These are phyloP conservation scores for Crithidia mellificae DNA, from an alignment of 208 protist species.

Conservation along the genomic window DNA sequence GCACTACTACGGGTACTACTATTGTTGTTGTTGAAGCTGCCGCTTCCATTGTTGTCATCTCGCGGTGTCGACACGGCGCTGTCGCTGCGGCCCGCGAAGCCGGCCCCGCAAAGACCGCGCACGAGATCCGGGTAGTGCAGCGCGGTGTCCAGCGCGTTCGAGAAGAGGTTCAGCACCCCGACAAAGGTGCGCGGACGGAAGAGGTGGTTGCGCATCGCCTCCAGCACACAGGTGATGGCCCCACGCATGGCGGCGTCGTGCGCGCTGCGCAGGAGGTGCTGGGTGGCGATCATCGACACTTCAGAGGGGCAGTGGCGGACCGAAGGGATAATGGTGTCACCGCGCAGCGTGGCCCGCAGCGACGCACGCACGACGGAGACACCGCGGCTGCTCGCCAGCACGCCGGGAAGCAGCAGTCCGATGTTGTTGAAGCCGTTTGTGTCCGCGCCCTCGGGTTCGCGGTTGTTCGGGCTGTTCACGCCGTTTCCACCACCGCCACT, in stretches of 20 bases:
- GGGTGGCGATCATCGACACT: constrained; percentile 44
- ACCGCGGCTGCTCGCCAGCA: constrained; percentile 30
- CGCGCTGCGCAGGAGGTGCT: constrained; percentile 37
- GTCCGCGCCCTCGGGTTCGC: constrained; percentile 10
- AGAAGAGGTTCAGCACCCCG: constrained; percentile 65
- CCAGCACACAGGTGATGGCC: constrained; percentile 42
- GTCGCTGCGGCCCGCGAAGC: not conserved
- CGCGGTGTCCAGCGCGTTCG: constrained; percentile 58
- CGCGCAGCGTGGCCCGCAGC: constrained; percentile 45
- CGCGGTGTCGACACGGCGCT: constrained; percentile 5
- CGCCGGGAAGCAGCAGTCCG: constrained; percentile 42
- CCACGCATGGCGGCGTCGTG: constrained; percentile 33
- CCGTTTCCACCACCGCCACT: not conserved
- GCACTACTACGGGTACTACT: too few relatives aligned
- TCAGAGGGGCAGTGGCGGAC: constrained; percentile 26
- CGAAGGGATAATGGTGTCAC: constrained; percentile 56
- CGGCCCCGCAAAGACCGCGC: not conserved
- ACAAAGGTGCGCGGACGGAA: constrained; percentile 66
- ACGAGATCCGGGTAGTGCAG: constrained; percentile 43
- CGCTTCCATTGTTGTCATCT: too few relatives aligned
- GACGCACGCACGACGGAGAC: constrained; percentile 42
- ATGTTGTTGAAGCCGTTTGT: constrained; percentile 10
- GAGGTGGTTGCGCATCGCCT: constrained; percentile 48
- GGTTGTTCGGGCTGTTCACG: not conserved
- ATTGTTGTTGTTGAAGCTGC: not conserved